Conservation (phyloP, 1,284 basidiomycete species). For the Tremellales sp. region DNA sequence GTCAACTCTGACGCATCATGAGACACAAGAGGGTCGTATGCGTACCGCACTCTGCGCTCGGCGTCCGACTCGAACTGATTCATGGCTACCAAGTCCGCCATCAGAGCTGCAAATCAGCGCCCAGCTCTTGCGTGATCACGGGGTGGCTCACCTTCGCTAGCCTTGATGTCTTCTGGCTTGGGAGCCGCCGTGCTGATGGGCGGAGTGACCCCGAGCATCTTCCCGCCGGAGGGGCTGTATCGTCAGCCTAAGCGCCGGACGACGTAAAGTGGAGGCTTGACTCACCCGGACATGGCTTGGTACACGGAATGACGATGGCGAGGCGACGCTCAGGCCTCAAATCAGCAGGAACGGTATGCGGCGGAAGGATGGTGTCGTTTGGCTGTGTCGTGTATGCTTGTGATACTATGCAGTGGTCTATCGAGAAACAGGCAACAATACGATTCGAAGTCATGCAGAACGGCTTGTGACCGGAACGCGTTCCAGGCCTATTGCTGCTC, state of each 20-base stretch:
- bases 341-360: too few species aligned
- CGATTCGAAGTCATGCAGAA: too few species aligned
- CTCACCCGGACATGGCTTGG: neutral
- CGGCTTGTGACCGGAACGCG: too few species aligned
- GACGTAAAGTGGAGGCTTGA: neutral
- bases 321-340: too few species aligned
- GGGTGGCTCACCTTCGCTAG: slow-evolving; percentile 72
- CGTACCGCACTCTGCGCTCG: slow-evolving; percentile 83
- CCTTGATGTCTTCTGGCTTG: slow-evolving; percentile 64
- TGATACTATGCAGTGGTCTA: too few species aligned
- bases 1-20: neutral
- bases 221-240: slow-evolving; percentile 17
- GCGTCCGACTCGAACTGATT: slow-evolving; percentile 87
- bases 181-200: slow-evolving; percentile 76
- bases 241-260: neutral
- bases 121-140: neutral
- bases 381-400: too few species aligned
- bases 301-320: too few species aligned
- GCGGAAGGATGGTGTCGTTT: too few species aligned
- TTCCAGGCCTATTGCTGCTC: too few species aligned
- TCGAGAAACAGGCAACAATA: too few species aligned
- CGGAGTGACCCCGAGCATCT: slow-evolving; percentile 61
- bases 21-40: slow-evolving; percentile 8
- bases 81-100: slow-evolving; percentile 79
- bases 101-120: slow-evolving; percentile 29